A percentile compares a stretch with the other conserved stretches of the same genome.
Evolutionary conservation across 768 basidiomycete species (phyloP).

Genomic region (Podaxis sp.): DNA sequence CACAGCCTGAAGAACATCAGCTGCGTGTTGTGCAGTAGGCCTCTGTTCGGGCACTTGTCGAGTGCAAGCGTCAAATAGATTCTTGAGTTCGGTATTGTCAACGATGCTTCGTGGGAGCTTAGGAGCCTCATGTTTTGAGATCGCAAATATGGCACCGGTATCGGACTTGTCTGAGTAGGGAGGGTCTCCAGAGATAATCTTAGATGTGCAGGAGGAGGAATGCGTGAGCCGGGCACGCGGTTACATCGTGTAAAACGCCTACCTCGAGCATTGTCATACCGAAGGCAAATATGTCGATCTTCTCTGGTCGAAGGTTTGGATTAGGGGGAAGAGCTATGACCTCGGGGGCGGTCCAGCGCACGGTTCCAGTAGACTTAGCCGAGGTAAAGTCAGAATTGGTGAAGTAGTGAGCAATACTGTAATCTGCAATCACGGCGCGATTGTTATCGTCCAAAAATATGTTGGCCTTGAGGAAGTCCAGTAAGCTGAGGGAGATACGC

Average conservation of each 20-base stretch:
- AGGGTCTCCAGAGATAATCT: not conserved
- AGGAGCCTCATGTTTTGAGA: not conserved
- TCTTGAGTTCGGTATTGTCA: not conserved
- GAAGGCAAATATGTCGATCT: slow-evolving; percentile 26
- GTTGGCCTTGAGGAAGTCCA: slow-evolving; percentile 21
- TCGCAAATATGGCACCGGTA: slow-evolving; percentile 3
- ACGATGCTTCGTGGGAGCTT: not conserved
- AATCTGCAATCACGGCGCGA: slow-evolving; percentile 26
- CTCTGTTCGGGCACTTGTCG: not conserved
- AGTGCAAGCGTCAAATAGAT: not conserved
- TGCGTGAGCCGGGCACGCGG: no score
- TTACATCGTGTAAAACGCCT: not conserved
- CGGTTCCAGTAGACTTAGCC: slow-evolving; percentile 21
- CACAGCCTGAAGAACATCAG: not conserved
- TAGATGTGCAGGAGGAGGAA: not conserved
- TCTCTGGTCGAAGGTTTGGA: slow-evolving; percentile 12
- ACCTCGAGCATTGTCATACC: slow-evolving; percentile 30
- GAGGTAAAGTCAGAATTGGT: slow-evolving; percentile 22
- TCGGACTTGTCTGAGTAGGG: slow-evolving; percentile 5
- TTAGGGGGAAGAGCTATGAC: slow-evolving; percentile 22
- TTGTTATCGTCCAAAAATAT: slow-evolving; percentile 23
- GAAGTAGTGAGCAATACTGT: slow-evolving; percentile 24
- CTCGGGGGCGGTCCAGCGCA: slow-evolving; percentile 33
- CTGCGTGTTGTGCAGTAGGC: not conserved
- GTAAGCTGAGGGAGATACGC: not conserved